These are phyloP conservation scores for Coelastrella sp. DNA, from an alignment of 139 green algal genomes.

Conservation along the genomic window DNA sequence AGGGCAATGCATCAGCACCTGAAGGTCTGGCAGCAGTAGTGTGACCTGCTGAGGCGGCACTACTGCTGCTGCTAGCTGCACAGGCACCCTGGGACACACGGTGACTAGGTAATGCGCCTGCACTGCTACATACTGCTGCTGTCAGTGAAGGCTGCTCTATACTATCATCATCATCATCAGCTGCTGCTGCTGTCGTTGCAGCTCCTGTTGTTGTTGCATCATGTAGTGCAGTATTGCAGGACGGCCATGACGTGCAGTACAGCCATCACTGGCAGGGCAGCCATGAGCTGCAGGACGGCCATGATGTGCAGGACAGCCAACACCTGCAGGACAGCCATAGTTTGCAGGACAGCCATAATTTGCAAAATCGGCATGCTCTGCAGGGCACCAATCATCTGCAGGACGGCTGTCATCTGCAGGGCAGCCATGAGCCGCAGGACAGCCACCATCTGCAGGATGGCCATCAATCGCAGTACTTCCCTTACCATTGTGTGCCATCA, in stretches of 20 bases:
- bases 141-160: no score
- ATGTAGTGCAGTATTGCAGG: background rate
- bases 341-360: background rate
- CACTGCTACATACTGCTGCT: no score
- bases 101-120: no score
- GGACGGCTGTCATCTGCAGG: background rate
- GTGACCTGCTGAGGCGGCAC: no score
- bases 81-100: no score
- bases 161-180: background rate
- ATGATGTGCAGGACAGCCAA: background rate
- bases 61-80: no score
- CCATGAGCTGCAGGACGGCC: background rate
- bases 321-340: background rate
- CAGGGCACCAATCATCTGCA: background rate
- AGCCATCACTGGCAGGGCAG: background rate
- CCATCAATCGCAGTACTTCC: background rate
- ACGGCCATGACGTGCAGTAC: background rate
- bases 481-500: background rate
- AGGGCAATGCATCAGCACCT: no score
- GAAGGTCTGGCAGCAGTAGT: no score
- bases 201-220: background rate
- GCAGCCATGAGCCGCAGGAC: background rate
- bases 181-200: background rate
- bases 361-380: background rate
- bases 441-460: background rate